Base-by-base conservation (phyloP, 306 rosid genomes). In the Astragalus membranaceus region DNA sequence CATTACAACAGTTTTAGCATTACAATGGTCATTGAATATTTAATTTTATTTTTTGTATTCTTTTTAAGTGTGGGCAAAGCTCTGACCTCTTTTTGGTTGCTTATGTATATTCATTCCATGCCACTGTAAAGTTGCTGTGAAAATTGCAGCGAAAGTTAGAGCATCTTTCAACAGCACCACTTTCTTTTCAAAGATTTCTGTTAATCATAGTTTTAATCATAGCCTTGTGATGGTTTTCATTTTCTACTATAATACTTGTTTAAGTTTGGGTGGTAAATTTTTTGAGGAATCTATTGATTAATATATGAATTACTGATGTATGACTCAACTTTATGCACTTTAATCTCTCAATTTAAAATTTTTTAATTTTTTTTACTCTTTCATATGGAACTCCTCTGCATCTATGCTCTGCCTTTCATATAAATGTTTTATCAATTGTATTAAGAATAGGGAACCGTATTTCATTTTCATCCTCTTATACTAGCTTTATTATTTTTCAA, bases 201-300 rank as follows among this genome's bases (percentile, higher is more conserved):
- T 83, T 92, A 86, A 92, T 89, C 96, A 92, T 92, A 80, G 90
- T 82, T 78, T 79, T 86, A 87, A 89, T 92, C 92, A 92, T 89
- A 44, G 78, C 89, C 76, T 79, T 80, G 68, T 70, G 76, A 80
- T 87, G 80, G 56, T 81, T 17, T 75, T 81, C 78, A 62, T 90
- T 80, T 88, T 86, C 77, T 70, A 59, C 87, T 62, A 76, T 56
- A 35, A 67, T 64, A 60, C 50, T 72, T 64, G 81, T 69, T 79
- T 77, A 81, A 56, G 32, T 43, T 48, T 8, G 50, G 12, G 49
- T 47, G 64, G 75, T 70, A 65, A 76, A 50, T 64, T 75, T 23
- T 59, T 23, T 39, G 75, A 65, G 83, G 84, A 83, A 83, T 83
- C 74, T 75, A 79, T 66, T 74, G 69, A 75, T 64, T 54, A 62